Percentiles rank a stretch among this genome's conserved stretches.
Evolutionary conservation across 2,329 filamentous ascomycete species (phyloP).

Genomic region (Madurella mycetomatis): DNA sequence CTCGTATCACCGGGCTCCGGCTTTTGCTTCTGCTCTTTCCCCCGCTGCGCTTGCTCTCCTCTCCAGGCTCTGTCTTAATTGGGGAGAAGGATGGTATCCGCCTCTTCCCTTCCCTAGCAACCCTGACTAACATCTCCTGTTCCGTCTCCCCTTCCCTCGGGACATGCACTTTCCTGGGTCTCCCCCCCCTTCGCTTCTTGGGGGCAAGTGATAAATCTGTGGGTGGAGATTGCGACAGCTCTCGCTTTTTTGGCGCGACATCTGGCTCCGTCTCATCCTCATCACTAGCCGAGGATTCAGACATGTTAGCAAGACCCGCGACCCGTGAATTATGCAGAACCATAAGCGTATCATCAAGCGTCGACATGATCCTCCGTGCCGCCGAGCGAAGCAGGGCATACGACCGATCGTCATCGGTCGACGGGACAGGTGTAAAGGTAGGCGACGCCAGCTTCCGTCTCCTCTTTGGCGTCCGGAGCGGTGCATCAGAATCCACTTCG

Average conservation of each 20-base stretch:
- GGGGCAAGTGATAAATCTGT: background rate
- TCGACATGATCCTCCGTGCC: slow-evolving; percentile 63
- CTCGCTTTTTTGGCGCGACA: background rate
- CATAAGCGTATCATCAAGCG: slow-evolving; percentile 64
- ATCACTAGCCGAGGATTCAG: slow-evolving; percentile 20
- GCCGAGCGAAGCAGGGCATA: slow-evolving; percentile 61
- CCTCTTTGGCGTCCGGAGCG: slow-evolving; percentile 1
- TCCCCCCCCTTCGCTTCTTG: slow-evolving; percentile 1
- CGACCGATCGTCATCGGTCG: slow-evolving; percentile 68
- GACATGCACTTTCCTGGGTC: slow-evolving; percentile 20
- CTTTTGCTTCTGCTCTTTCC: slow-evolving; percentile 2
- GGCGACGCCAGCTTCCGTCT: slow-evolving; percentile 10
- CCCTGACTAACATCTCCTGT: slow-evolving; percentile 34
- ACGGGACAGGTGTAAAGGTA: slow-evolving; percentile 49
- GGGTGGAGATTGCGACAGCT: background rate
- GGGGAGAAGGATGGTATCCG: slow-evolving; percentile 3
- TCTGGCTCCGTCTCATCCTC: slow-evolving; percentile 14
- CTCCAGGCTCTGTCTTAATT: background rate
- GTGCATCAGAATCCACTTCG: background rate
- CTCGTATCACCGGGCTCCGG: slow-evolving; percentile 17
- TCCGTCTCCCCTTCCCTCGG: slow-evolving; percentile 29
- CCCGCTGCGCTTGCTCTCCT: background rate
- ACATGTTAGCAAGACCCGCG: slow-evolving; percentile 39
- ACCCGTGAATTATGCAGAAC: slow-evolving; percentile 65
- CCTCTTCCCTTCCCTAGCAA: slow-evolving; percentile 33